phyloP scores from a whole-genome alignment of 1,139 yeast species.

The Candida sanyaensis region DNA sequence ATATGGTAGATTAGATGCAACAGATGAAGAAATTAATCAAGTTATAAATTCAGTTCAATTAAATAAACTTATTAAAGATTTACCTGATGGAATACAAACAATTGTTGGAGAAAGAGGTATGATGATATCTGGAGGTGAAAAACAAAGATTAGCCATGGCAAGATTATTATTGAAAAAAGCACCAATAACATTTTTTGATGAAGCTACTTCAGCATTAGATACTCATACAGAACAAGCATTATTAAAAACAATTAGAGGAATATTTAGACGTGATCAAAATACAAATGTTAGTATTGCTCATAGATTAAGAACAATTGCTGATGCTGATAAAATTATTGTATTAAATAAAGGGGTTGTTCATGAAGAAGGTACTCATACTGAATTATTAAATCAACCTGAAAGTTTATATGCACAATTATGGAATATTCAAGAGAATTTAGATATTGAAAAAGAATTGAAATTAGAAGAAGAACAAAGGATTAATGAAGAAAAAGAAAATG shows the following conservation, averaged over 20 bases:
- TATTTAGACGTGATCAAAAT: conserved; percentile 55
- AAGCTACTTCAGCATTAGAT: conserved; percentile 95
- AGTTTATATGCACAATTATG: conserved; percentile 80
- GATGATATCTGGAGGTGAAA: conserved; percentile 99
- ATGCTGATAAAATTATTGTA: conserved; percentile 91
- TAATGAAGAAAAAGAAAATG: conserved; percentile 13
- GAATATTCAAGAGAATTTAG: conserved; percentile 87
- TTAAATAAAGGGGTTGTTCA: conserved; percentile 74
- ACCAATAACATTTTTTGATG: conserved; percentile 93
- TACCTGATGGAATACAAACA: conserved; percentile 85
- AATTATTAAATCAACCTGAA: conserved; percentile 50
- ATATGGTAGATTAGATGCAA: conserved; percentile 78
- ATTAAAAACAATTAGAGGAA: conserved; percentile 65
- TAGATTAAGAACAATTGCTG: conserved; percentile 89
- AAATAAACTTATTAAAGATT: conserved; percentile 57
- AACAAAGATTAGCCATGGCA: conserved; percentile 93
- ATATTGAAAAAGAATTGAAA: conserved; percentile 37
- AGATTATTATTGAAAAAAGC: conserved; percentile 81
- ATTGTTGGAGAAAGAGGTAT: conserved; percentile 97
- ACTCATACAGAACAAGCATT: conserved; percentile 93
- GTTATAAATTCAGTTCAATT: conserved; percentile 75
- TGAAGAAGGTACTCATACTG: conserved; percentile 84
- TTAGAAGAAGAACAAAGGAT: conserved; percentile 20
- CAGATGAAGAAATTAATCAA: conserved; percentile 66
- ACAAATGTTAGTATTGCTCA: conserved; percentile 95